Percentiles rank a stretch among this genome's conserved stretches.
Evolutionary conservation across 768 basidiomycete species (phyloP).

Genomic region (Boletus subcaerulescens): DNA sequence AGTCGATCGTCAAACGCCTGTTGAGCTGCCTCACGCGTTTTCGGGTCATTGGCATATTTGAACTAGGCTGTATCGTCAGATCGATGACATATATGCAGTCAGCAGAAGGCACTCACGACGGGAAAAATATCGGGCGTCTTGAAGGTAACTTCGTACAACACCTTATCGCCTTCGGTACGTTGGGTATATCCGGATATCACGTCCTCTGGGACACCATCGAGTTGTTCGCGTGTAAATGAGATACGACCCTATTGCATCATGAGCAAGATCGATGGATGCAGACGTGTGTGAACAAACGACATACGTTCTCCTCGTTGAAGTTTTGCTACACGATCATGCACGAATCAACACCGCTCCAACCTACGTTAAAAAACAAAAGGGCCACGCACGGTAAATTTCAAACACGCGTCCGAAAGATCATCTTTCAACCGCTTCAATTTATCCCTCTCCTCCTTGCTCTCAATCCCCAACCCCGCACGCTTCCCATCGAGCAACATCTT

Average conservation of each 20-base stretch:
- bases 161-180: conserved; percentile 54
- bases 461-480: conserved; percentile 72
- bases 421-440: conserved; percentile 65
- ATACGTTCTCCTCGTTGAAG: conserved; percentile 84
- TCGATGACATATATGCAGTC: background rate
- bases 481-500: conserved; percentile 79
- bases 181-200: conserved; percentile 77
- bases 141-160: conserved; percentile 70
- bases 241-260: conserved; percentile 47
- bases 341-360: background rate
- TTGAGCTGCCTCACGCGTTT: conserved; percentile 62
- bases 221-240: conserved; percentile 66
- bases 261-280: background rate
- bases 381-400: conserved; percentile 70
- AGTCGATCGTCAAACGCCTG: conserved; percentile 71
- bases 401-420: conserved; percentile 67
- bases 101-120: conserved; percentile 43
- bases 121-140: conserved; percentile 84
- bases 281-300: conserved; percentile 2
- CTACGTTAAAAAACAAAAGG: background rate
- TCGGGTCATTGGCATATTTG: conserved; percentile 72
- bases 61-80: conserved; percentile 43
- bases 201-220: conserved; percentile 78
- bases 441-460: conserved; percentile 54
- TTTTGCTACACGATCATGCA: conserved; percentile 57